Percentiles rank a stretch among this genome's conserved stretches.
Conservation (phyloP, 805 yeast genomes). For the Cyberlindnera mississippiensis region DNA sequence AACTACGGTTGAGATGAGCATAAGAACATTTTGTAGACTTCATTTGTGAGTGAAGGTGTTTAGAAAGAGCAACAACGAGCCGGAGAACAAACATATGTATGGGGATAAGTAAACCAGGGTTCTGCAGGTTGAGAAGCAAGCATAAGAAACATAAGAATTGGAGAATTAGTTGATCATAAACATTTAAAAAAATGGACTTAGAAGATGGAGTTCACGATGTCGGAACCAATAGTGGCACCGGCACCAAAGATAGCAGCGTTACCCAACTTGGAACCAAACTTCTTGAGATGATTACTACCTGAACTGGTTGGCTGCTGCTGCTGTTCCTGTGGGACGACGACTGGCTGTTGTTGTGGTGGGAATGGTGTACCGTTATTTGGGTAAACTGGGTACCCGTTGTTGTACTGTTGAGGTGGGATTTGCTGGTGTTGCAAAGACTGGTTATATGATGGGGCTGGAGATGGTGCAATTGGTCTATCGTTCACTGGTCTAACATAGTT, state of each 20-base stretch:
- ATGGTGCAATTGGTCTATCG: constrained; percentile 9
- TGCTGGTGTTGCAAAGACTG: constrained; percentile 22
- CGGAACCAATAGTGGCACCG: constrained; percentile 90
- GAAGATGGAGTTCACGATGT: constrained; percentile 70
- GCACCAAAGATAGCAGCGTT: constrained; percentile 96
- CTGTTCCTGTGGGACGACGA: constrained; percentile 4
- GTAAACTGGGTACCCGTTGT: constrained; percentile 28
- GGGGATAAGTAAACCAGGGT: no score
- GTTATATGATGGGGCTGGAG: constrained; percentile 15
- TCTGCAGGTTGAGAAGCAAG: no score
- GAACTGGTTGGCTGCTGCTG: constrained; percentile 31
- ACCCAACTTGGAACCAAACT: constrained; percentile 77
- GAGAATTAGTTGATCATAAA: no score
- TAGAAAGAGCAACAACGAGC: no score
- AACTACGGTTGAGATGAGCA: no score
- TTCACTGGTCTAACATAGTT: constrained; percentile 59
- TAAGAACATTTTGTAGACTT: no score
- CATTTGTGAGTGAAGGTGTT: no score
- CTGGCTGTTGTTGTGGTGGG: constrained; percentile 27
- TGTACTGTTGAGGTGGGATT: constrained; percentile 37
- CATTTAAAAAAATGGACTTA: constrained; percentile 23
- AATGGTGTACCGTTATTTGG: constrained; percentile 28
- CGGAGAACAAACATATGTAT: no score
- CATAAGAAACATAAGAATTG: no score
- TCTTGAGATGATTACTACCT: constrained; percentile 39